Conservation (phyloP, 495 filamentous ascomycete species). For the Podospora conica region DNA sequence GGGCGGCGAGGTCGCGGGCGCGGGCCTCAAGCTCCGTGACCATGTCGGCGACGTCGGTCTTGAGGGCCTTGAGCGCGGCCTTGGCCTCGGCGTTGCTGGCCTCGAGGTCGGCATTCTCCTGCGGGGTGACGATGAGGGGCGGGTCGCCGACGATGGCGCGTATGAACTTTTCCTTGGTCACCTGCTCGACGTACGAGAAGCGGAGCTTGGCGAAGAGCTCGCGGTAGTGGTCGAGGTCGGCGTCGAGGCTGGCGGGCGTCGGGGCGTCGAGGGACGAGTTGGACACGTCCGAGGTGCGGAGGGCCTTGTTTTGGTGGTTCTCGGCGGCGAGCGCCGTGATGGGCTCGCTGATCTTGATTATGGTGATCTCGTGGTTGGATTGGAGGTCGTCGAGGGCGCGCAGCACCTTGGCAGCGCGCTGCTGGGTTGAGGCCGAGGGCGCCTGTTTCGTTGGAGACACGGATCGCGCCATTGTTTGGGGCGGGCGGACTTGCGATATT, state of each 20-base stretch:
- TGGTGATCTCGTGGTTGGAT: conserved; percentile 52
- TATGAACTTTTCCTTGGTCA: conserved; percentile 75
- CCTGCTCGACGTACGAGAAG: conserved; percentile 85
- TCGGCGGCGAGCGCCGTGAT: conserved; percentile 42
- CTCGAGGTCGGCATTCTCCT: conserved; percentile 80
- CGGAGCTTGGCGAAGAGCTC: conserved; percentile 94
- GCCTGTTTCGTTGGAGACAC: background rate
- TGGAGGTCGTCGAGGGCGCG: conserved; percentile 30
- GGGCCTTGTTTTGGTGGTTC: conserved; percentile 24
- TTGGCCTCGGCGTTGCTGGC: conserved; percentile 64
- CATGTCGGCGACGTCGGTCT: conserved; percentile 70
- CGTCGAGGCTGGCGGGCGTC: conserved; percentile 69
- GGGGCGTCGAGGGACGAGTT: conserved; percentile 56
- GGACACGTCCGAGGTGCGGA: conserved; percentile 65
- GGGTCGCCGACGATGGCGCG: conserved; percentile 77
- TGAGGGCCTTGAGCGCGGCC: conserved; percentile 65
- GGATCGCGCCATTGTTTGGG: background rate
- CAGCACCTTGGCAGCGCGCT: conserved; percentile 25
- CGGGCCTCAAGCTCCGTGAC: conserved; percentile 64
- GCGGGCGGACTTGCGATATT: background rate
- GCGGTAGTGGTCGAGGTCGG: conserved; percentile 83
- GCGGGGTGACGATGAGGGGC: conserved; percentile 70
- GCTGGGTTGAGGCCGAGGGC: conserved; percentile 1
- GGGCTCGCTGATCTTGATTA: conserved; percentile 70
- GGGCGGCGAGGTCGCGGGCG: conserved; percentile 51